A percentile compares a stretch with the other conserved stretches of the same genome.
phyloP scores from a whole-genome alignment of 2,329 filamentous ascomycete species.

The Pseudogymnoascus sp. region DNA sequence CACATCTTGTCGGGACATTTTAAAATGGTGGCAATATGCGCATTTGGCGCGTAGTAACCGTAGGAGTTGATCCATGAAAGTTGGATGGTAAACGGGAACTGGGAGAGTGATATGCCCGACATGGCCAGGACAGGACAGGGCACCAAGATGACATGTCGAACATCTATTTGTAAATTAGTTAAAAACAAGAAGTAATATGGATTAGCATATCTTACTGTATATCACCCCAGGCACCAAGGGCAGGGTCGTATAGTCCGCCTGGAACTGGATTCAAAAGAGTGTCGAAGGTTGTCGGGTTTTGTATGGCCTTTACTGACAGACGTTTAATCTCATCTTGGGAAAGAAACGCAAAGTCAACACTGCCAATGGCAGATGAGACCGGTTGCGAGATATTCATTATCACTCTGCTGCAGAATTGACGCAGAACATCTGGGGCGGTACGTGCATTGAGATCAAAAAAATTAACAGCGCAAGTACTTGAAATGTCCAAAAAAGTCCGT shows the following conservation, averaged over 20 bases:
- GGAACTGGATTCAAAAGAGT: constrained; percentile 81
- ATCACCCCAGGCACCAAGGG: constrained; percentile 83
- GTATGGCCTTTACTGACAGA: constrained; percentile 88
- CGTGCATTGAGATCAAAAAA: constrained; percentile 8
- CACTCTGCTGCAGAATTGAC: constrained; percentile 9
- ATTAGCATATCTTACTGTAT: constrained; percentile 54
- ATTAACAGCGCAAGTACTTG: constrained; percentile 5
- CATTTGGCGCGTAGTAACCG: constrained; percentile 82
- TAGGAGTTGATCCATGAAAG: constrained; percentile 88
- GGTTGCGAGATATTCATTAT: constrained; percentile 72
- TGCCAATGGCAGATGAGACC: constrained; percentile 72
- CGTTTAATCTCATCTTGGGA: constrained; percentile 74
- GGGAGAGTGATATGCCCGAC: constrained; percentile 92
- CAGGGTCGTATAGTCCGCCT: constrained; percentile 86
- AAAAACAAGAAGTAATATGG: constrained; percentile 11
- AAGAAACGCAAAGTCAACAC: constrained; percentile 85
- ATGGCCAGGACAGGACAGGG: constrained; percentile 81
- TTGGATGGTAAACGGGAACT: constrained; percentile 89
- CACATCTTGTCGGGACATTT: constrained; percentile 67
- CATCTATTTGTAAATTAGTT: constrained; percentile 50
- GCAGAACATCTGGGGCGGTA: constrained; percentile 9
- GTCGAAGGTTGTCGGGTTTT: constrained; percentile 92
- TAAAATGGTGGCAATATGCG: constrained; percentile 82
- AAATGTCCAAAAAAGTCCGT: constrained; percentile 6
- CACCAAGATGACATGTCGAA: constrained; percentile 82